These are phyloP conservation scores for Eucalyptus decipiens DNA, from an alignment of 345 rosid species.

Conservation along the genomic window DNA sequence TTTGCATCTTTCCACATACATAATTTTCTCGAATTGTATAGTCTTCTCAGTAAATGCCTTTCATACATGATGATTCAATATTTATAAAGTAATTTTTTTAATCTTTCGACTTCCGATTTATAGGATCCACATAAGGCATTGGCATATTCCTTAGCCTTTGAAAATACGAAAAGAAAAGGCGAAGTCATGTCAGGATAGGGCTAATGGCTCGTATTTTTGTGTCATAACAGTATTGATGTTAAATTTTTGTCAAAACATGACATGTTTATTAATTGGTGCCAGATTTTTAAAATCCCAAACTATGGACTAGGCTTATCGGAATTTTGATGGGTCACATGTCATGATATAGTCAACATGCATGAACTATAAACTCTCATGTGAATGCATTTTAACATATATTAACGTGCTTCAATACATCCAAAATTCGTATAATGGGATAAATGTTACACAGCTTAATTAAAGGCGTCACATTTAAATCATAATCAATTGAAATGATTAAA, in stretches of 20 bases:
- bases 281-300: background rate
- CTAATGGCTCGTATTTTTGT: background rate
- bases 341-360: background rate
- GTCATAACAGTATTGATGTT: rapidly evolving
- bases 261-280: background rate
- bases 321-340: background rate
- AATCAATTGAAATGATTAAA: background rate
- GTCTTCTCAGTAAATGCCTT: background rate
- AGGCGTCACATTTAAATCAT: background rate
- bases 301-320: background rate
- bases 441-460: background rate
- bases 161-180: background rate
- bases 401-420: background rate
- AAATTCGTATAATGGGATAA: no score
- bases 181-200: background rate
- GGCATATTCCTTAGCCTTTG: background rate
- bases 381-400: background rate
- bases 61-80: background rate
- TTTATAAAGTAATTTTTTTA: background rate
- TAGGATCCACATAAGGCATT: background rate
- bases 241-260: background rate
- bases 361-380: background rate
- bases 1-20: background rate
- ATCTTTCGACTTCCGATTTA: background rate
- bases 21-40: background rate